phyloP scores from a whole-genome alignment of 805 yeast species.

The Starmerella potacharoeniae region DNA sequence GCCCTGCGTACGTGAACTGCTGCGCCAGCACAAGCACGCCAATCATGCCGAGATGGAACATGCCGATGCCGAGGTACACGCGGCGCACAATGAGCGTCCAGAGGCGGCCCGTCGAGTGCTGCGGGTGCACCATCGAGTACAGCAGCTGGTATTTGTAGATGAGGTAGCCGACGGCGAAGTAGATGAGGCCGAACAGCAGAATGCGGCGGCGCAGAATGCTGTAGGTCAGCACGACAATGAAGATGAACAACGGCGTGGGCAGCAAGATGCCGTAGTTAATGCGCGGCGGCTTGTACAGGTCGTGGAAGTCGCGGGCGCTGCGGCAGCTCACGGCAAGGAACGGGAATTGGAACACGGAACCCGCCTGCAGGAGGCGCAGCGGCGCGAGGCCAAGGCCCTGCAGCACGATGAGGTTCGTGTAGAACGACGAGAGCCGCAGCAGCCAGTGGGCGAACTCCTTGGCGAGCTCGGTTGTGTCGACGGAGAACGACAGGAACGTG shows the following conservation, averaged over 20 bases:
- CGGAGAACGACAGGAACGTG: constrained; percentile 72
- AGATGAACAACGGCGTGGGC: constrained; percentile 81
- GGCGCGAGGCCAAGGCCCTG: constrained; percentile 87
- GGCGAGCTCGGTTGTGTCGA: constrained; percentile 63
- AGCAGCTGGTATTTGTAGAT: constrained; percentile 85
- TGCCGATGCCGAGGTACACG: constrained; percentile 62
- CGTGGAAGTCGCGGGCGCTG: constrained; percentile 72
- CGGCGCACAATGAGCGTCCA: constrained; percentile 88
- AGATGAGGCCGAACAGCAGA: constrained; percentile 68
- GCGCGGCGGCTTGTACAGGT: constrained; percentile 73
- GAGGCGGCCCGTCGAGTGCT: constrained; percentile 91
- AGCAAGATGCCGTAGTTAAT: constrained; percentile 84
- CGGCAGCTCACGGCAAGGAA: constrained; percentile 51
- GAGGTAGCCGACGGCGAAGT: constrained; percentile 74
- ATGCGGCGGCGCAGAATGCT: constrained; percentile 85
- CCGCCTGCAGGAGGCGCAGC: constrained; percentile 68
- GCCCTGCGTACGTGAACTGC: constrained; percentile 63
- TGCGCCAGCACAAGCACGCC: constrained; percentile 76
- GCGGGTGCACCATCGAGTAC: constrained; percentile 87
- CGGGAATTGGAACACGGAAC: constrained; percentile 65
- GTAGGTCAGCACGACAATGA: constrained; percentile 75
- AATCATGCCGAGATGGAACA: constrained; percentile 86
- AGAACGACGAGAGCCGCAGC: constrained; percentile 68
- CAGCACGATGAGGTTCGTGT: constrained; percentile 72
- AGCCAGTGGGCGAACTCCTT: constrained; percentile 73